A percentile compares a stretch with the other conserved stretches of the same genome.
Evolutionary conservation across 164 flowering plant species (phyloP).

Genomic region (Nymphaea colorata): DNA sequence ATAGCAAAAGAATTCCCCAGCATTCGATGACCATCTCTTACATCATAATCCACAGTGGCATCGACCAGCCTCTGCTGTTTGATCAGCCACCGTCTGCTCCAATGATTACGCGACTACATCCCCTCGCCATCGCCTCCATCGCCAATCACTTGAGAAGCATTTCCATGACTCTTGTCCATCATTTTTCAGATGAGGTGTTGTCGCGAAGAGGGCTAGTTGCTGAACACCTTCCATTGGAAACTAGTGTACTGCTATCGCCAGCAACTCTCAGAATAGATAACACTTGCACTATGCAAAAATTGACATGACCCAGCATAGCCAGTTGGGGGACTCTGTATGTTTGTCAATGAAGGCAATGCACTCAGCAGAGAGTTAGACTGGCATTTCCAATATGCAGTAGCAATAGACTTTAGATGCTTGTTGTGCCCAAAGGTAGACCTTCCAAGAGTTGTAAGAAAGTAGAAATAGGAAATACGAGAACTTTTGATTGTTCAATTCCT

Average conservation of each 20-base stretch:
- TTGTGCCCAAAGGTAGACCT: slow-evolving; percentile 92
- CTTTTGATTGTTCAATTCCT: not conserved
- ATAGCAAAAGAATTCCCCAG: no score
- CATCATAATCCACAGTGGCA: no score
- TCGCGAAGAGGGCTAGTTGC: slow-evolving; percentile 86
- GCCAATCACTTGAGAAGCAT: no score
- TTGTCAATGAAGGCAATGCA: slow-evolving; percentile 61
- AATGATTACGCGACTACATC: no score
- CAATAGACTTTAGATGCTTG: slow-evolving; percentile 73
- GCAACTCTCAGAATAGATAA: slow-evolving; percentile 52
- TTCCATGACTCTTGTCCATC: no score
- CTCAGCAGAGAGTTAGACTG: slow-evolving; percentile 53
- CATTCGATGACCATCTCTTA: no score
- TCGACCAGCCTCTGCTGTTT: no score
- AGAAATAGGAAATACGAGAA: not conserved
- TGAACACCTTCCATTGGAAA: slow-evolving; percentile 67
- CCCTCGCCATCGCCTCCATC: no score
- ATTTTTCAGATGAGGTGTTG: no score
- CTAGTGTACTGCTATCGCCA: slow-evolving; percentile 35
- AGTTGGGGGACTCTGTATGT: slow-evolving; percentile 34
- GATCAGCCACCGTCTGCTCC: no score
- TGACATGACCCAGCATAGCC: slow-evolving; percentile 39
- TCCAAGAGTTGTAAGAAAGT: slow-evolving; percentile 57
- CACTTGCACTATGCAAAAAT: slow-evolving; percentile 32
- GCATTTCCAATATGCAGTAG: slow-evolving; percentile 80